Percentiles rank a stretch among this genome's conserved stretches.
Evolutionary conservation across 2,329 filamentous ascomycete species (phyloP).

Genomic region (Aspergillus sp.): DNA sequence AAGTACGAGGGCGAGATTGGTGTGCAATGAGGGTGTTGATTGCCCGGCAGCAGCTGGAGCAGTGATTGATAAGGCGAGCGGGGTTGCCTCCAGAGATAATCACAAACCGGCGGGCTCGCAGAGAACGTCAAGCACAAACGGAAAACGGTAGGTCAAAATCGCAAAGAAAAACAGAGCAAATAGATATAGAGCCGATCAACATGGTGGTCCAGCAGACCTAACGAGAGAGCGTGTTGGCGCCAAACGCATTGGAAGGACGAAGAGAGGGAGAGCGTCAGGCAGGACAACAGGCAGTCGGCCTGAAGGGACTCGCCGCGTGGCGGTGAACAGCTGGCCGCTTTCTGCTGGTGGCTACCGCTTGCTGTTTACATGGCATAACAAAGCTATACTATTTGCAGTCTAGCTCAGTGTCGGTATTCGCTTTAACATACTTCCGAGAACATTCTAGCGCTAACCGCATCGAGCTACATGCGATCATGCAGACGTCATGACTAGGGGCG

Average conservation of each 20-base stretch:
- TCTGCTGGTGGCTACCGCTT: slow-evolving; percentile 15
- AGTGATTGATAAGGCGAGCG: slow-evolving; percentile 8
- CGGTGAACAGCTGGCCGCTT: slow-evolving; percentile 18
- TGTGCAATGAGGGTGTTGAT: not conserved
- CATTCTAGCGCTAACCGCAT: not conserved
- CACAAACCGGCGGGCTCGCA: not conserved
- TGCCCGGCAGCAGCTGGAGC: not conserved
- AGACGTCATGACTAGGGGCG: not conserved
- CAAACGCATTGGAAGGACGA: slow-evolving; percentile 16
- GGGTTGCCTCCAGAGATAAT: slow-evolving; percentile 4
- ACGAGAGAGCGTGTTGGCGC: slow-evolving; percentile 12
- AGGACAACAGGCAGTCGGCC: slow-evolving; percentile 4
- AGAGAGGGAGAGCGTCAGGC: slow-evolving; percentile 5
- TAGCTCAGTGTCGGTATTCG: not conserved
- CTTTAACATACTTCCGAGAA: slow-evolving; percentile 4
- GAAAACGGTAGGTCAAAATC: slow-evolving; percentile 9
- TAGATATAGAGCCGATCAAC: slow-evolving; percentile 17
- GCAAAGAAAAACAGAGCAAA: slow-evolving; percentile 1
- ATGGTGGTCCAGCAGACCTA: slow-evolving; percentile 22
- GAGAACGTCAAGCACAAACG: not conserved
- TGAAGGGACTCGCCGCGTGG: slow-evolving; percentile 19
- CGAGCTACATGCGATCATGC: not conserved
- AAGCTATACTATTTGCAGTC: not conserved
- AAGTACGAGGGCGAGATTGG: not conserved
- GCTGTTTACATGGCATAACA: not conserved